These are phyloP conservation scores for Paraphoma sp. DNA, from an alignment of 2,329 filamentous ascomycete genomes.

Conservation along the genomic window DNA sequence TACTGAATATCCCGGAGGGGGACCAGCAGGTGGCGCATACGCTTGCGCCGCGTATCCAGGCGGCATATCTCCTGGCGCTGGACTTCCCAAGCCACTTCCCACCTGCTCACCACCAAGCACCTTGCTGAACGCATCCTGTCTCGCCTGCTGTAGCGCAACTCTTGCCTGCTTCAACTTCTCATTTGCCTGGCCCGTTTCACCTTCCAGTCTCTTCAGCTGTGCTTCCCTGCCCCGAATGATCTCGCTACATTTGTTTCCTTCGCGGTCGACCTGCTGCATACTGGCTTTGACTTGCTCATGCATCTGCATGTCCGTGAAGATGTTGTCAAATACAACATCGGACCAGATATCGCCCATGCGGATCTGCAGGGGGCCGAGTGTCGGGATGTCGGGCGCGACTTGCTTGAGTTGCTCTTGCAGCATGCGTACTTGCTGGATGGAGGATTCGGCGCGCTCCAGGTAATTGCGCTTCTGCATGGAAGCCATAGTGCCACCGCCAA, in stretches of 20 bases:
- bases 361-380: slow-evolving; percentile 52
- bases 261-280: slow-evolving; percentile 38
- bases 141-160: slow-evolving; percentile 53
- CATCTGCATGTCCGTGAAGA: slow-evolving; percentile 61
- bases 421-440: slow-evolving; percentile 50
- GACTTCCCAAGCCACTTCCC: slow-evolving; percentile 1
- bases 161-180: slow-evolving; percentile 37
- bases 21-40: not conserved
- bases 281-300: slow-evolving; percentile 60
- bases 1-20: slow-evolving; percentile 7
- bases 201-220: slow-evolving; percentile 25
- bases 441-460: slow-evolving; percentile 56
- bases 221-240: slow-evolving; percentile 45
- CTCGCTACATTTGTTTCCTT: slow-evolving; percentile 33
- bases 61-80: not conserved
- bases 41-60: not conserved
- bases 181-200: slow-evolving; percentile 39
- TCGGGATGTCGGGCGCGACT: slow-evolving; percentile 48
- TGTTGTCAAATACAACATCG: slow-evolving; percentile 64
- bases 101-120: slow-evolving; percentile 21
- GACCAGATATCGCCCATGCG: slow-evolving; percentile 56
- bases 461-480: slow-evolving; percentile 63
- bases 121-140: slow-evolving; percentile 52
- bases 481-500: slow-evolving; percentile 56
- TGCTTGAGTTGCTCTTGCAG: slow-evolving; percentile 49